Base-by-base conservation (phyloP, 306 rosid species). In the Nissolia schottii region DNA sequence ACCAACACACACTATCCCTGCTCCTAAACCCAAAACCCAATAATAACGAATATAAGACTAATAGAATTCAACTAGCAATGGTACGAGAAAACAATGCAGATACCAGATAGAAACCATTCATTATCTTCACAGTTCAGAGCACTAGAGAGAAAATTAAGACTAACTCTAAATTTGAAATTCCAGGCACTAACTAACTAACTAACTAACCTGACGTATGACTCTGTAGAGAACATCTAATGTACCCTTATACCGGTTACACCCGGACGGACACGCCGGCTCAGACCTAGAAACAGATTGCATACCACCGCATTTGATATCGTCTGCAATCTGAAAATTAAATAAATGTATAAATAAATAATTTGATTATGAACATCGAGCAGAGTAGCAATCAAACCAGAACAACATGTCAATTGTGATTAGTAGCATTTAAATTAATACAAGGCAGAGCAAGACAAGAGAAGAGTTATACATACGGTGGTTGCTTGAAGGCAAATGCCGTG, bases 1-100 rank as follows among this genome's bases (percentile, higher is more conserved):
- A 87, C 95, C 91, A 88, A 89, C 86, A 89, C 91, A 89, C 95
- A 89, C 91, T 57, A 89, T 89, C 88, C 77, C 89, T 76, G 95
- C 95, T 22, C 1, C 24, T n/a, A n/a, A n/a, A n/a, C n/a, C n/a
- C n/a, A 46, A 12, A 53, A 4, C 19, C 29, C 32, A 50, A 38
- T 46, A 61, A 2, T 8, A 9, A 19, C 0, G 53, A 23, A 50
- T 41, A 40, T 1, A 35, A 10, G 28, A 35, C 20, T 14, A 46
- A 18, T 0, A 18, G 54, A 23, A 40, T 41, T 63, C 16, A n/a
- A n/a, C n/a, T n/a, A n/a, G n/a, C n/a, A n/a, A 6, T 35, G 23
- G n/a, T 34, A 3, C 6, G 11, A 55, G 64, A 27, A 35, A 31
- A 61, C 10, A 29, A 32, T 11, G 4, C 28, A 5, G 38, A 32